Evolutionary conservation across 1,284 basidiomycete species (phyloP).

Genomic region (Leccinum subrobustum): DNA sequence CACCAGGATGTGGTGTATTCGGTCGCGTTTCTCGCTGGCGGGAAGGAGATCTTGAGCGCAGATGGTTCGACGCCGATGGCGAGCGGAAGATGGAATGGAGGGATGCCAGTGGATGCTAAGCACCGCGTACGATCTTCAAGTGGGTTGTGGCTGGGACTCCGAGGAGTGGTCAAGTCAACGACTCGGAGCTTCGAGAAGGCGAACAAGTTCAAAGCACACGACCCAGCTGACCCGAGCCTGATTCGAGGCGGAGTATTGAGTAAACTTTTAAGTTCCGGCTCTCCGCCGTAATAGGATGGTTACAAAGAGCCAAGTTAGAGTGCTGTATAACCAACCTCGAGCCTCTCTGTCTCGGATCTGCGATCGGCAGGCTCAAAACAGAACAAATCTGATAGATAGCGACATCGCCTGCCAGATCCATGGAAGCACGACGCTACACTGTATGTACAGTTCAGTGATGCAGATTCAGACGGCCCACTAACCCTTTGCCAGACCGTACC

Average conservation of each 20-base stretch:
- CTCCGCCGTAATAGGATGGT: neutral
- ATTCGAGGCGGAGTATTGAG: neutral
- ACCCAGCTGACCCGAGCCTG: too few relatives aligned
- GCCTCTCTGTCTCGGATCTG: neutral
- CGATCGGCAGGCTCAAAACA: neutral
- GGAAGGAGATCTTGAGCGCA: too few relatives aligned
- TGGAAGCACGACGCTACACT: conserved; percentile 19
- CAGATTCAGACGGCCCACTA: neutral
- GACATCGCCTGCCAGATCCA: neutral
- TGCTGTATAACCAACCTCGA: neutral
- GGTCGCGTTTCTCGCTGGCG: too few relatives aligned
- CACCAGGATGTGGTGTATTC: too few relatives aligned
- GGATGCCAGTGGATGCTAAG: too few relatives aligned
- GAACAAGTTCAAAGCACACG: too few relatives aligned
- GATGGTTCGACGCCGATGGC: too few relatives aligned
- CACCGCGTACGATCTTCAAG: too few relatives aligned
- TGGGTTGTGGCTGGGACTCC: too few relatives aligned
- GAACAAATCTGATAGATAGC: neutral
- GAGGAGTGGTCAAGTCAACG: too few relatives aligned
- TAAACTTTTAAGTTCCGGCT: neutral
- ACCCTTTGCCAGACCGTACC: conserved; percentile 8
- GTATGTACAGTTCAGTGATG: conserved; percentile 13
- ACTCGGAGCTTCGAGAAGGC: too few relatives aligned
- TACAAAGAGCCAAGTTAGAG: neutral
- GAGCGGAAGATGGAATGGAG: too few relatives aligned